Evolutionary conservation across 2,329 filamentous ascomycete species (phyloP).

Genomic region (Ascochyta koolunga): DNA sequence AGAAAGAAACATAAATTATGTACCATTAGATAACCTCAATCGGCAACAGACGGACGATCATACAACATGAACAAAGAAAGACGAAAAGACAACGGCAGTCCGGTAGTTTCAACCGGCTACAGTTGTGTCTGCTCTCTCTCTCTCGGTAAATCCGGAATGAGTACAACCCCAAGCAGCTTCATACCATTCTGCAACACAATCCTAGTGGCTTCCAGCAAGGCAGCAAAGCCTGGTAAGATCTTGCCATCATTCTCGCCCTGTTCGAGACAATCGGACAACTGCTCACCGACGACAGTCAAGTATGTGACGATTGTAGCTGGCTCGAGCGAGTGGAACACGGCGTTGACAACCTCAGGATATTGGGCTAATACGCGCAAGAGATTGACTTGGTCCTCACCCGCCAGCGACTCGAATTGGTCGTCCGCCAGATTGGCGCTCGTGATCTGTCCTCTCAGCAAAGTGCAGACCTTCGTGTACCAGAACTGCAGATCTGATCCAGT

Average conservation of each 20-base stretch:
- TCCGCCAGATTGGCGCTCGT: conserved; percentile 20
- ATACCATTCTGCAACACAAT: conserved; percentile 41
- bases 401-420: conserved; percentile 30
- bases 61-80: neutral
- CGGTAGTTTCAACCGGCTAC: conserved; percentile 13
- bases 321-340: conserved; percentile 35
- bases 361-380: conserved; percentile 38
- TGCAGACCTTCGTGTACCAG: conserved; percentile 33
- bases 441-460: conserved; percentile 21
- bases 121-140: conserved; percentile 36
- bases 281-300: conserved; percentile 33
- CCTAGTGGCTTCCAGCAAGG: conserved; percentile 36
- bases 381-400: conserved; percentile 33
- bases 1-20: too few species aligned
- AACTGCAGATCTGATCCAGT: conserved; percentile 41
- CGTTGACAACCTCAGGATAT: conserved; percentile 38
- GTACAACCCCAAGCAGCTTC: conserved; percentile 35
- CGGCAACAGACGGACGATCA: neutral
- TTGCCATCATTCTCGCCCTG: conserved; percentile 22
- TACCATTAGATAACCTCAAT: neutral
- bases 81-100: neutral
- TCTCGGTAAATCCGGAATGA: conserved; percentile 15
- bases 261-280: conserved; percentile 31
- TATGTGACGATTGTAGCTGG: conserved; percentile 37
- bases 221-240: conserved; percentile 25